phyloP scores from a whole-genome alignment of 345 rosid genomes.

The Anacardium occidentale region DNA sequence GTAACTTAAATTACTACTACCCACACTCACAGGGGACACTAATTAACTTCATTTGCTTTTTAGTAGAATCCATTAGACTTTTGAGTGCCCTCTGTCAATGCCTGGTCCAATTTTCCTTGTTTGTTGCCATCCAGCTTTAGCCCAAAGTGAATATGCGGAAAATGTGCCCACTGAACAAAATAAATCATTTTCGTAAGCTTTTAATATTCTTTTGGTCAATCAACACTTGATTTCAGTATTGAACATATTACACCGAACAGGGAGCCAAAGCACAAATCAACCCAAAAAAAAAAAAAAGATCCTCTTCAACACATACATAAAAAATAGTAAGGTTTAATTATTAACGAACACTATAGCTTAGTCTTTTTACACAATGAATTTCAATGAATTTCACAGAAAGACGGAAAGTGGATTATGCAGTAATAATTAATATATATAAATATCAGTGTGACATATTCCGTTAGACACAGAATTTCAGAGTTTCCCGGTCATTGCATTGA shows the following conservation, averaged over 20 bases:
- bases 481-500: too few relatives aligned
- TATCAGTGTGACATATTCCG: too few relatives aligned
- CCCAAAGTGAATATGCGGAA: constrained; percentile 92
- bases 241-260: not conserved
- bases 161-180: constrained; percentile 84
- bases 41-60: constrained; percentile 9
- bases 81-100: constrained; percentile 50
- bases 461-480: too few relatives aligned
- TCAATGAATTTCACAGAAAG: too few relatives aligned
- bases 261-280: not conserved
- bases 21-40: constrained; percentile 13
- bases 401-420: too few relatives aligned
- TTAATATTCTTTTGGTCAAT: not conserved
- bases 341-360: not conserved
- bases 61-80: constrained; percentile 68
- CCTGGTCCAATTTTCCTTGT: constrained; percentile 62
- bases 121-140: constrained; percentile 77
- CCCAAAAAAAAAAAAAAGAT: not conserved
- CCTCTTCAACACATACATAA: not conserved
- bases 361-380: too few relatives aligned
- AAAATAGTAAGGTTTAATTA: too few relatives aligned
- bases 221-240: not conserved
- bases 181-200: not conserved
- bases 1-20: not conserved
- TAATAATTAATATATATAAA: too few relatives aligned